A percentile compares a stretch with the other conserved stretches of the same genome.
phyloP scores from a whole-genome alignment of 1,139 yeast species.

The Protomyces gravidus region DNA sequence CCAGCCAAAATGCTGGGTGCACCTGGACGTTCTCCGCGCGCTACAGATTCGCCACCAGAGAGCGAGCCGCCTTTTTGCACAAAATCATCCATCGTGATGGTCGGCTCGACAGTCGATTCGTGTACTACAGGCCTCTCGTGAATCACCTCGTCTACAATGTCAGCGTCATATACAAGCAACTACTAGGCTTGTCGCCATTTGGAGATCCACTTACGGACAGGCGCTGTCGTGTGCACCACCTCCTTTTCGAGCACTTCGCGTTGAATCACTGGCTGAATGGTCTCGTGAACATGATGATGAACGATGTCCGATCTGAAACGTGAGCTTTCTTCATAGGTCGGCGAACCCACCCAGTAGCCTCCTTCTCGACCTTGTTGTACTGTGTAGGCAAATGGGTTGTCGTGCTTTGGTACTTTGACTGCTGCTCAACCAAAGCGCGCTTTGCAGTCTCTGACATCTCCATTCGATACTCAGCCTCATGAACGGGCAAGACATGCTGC shows the following conservation, averaged over 20 bases:
- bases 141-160: background rate
- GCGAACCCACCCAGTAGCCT: background rate
- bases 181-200: background rate
- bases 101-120: background rate
- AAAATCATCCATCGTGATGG: background rate
- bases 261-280: slow-evolving; percentile 3
- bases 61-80: background rate
- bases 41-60: background rate
- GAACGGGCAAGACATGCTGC: background rate
- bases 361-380: background rate
- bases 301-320: background rate
- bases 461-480: background rate
- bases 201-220: background rate
- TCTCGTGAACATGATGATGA: slow-evolving; percentile 6
- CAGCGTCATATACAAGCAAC: background rate
- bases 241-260: background rate
- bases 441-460: background rate
- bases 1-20: background rate
- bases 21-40: background rate
- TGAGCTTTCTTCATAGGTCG: too few relatives aligned
- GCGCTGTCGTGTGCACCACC: slow-evolving; percentile 1
- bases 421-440: slow-evolving; percentile 1
- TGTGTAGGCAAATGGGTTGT: background rate
- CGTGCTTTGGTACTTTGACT: background rate
- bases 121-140: background rate